phyloP scores from a whole-genome alignment of 2,329 filamentous ascomycete genomes.

The Capronia coronata region DNA sequence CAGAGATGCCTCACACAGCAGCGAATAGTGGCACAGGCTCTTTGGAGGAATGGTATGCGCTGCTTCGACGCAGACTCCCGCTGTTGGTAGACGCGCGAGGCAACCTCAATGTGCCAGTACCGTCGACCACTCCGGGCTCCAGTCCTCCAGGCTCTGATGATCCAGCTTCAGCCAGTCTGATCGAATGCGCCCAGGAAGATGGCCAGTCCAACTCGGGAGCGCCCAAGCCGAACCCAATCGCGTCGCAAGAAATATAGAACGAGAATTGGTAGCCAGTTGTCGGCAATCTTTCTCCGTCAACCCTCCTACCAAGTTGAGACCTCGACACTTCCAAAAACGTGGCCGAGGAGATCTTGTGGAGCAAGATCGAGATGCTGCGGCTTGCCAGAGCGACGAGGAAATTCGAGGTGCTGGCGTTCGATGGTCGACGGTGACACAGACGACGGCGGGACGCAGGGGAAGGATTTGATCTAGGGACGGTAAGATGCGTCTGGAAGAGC shows the following conservation, averaged over 20 bases:
- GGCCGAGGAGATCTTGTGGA: slow-evolving; percentile 17
- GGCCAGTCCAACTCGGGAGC: too few species aligned
- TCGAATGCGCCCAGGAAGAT: too few species aligned
- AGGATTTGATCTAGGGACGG: slow-evolving; percentile 11
- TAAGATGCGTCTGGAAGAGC: slow-evolving; percentile 6
- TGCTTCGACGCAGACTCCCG: slow-evolving; percentile 12
- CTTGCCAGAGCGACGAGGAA: slow-evolving; percentile 9
- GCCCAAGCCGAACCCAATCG: too few species aligned
- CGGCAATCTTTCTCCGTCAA: too few species aligned
- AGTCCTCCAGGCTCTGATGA: too few species aligned
- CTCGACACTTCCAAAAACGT: slow-evolving; percentile 6
- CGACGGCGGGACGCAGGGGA: slow-evolving; percentile 12
- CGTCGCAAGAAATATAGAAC: too few species aligned
- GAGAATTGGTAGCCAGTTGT: too few species aligned
- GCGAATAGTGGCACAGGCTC: slow-evolving; percentile 16
- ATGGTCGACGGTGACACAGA: slow-evolving; percentile 12
- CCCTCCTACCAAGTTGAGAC: not conserved
- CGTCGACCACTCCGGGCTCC: not conserved
- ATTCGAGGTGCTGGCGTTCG: slow-evolving; percentile 4
- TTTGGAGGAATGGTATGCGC: slow-evolving; percentile 3
- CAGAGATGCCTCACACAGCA: slow-evolving; percentile 14
- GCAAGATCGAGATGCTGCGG: slow-evolving; percentile 14
- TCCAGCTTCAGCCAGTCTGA: too few species aligned
- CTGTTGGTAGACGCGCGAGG: slow-evolving; percentile 3
- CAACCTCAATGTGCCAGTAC: slow-evolving; percentile 1